phyloP scores from a whole-genome alignment of 768 basidiomycete species.

The Suillus plorans region DNA sequence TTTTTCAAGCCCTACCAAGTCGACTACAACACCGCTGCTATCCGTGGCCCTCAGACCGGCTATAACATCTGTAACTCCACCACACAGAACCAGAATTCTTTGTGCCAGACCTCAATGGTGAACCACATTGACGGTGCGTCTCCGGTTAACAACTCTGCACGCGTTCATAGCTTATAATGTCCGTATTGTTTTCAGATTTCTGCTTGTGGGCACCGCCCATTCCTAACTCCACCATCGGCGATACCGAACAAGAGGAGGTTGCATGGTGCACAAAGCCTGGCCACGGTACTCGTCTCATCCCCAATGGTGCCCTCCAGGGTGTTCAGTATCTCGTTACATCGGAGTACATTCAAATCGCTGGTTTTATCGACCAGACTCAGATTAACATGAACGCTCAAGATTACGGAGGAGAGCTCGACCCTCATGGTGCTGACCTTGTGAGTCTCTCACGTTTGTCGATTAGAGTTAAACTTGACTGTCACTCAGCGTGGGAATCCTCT shows the following conservation, averaged over 20 bases:
- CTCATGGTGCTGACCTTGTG: conserved; percentile 68
- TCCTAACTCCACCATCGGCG: conserved; percentile 54
- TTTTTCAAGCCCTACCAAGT: conserved; percentile 49
- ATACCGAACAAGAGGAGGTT: conserved; percentile 67
- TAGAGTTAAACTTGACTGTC: conserved; percentile 15
- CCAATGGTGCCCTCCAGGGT: conserved; percentile 58
- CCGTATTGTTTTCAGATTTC: conserved; percentile 49
- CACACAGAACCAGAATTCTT: conserved; percentile 57
- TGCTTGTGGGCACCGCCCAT: conserved; percentile 62
- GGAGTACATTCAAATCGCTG: conserved; percentile 58
- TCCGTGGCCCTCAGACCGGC: conserved; percentile 60
- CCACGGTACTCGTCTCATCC: conserved; percentile 71
- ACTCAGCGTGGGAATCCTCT: conserved; percentile 81
- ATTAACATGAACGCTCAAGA: conserved; percentile 55
- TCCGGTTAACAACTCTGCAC: neutral
- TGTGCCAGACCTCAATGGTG: conserved; percentile 68
- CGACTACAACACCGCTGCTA: conserved; percentile 37
- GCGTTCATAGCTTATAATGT: conserved; percentile 23
- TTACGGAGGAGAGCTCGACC: conserved; percentile 76
- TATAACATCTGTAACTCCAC: conserved; percentile 72
- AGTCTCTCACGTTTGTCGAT: neutral
- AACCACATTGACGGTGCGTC: conserved; percentile 48
- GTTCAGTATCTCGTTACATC: conserved; percentile 62
- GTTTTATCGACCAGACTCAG: conserved; percentile 61
- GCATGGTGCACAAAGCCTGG: conserved; percentile 71